These are phyloP conservation scores for Pyrus bretschneideri DNA, from an alignment of 306 rosid genomes.

Conservation along the genomic window DNA sequence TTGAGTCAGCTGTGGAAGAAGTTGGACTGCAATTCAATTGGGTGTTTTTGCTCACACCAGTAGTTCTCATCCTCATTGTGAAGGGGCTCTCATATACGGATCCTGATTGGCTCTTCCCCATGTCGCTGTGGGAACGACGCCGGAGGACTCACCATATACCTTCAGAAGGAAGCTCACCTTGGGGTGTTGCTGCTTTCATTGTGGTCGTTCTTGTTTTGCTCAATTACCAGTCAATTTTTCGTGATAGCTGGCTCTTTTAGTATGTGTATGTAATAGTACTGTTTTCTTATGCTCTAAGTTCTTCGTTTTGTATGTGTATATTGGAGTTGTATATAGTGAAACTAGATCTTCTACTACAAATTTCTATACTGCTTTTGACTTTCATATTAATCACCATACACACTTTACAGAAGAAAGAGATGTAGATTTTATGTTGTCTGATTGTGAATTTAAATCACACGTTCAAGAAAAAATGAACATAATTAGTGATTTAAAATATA, in stretches of 20 bases:
- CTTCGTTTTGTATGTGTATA: neutral
- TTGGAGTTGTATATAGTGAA: neutral
- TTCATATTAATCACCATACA: neutral
- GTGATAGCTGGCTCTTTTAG: conserved; percentile 52
- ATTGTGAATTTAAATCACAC: neutral
- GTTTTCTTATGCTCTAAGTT: neutral
- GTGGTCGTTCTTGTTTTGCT: conserved; percentile 59
- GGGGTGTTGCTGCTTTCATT: conserved; percentile 91
- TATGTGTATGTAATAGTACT: neutral
- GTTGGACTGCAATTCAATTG: conserved; percentile 48
- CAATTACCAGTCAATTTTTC: conserved; percentile 58
- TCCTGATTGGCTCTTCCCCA: conserved; percentile 35
- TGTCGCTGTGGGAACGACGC: conserved; percentile 46
- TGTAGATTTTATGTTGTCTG: neutral
- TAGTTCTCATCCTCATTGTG: conserved; percentile 42
- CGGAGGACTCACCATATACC: conserved; percentile 35
- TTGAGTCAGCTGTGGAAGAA: conserved; percentile 48
- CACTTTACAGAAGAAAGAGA: neutral
- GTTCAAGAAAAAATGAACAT: neutral
- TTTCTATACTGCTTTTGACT: neutral
- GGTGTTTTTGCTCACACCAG: conserved; percentile 49
- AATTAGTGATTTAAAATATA: too few relatives aligned
- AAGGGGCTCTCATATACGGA: conserved; percentile 65
- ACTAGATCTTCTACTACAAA: neutral
- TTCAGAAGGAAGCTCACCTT: conserved; percentile 84